Conservation (phyloP, 1,284 basidiomycete species). For the Mycena citricolor region DNA sequence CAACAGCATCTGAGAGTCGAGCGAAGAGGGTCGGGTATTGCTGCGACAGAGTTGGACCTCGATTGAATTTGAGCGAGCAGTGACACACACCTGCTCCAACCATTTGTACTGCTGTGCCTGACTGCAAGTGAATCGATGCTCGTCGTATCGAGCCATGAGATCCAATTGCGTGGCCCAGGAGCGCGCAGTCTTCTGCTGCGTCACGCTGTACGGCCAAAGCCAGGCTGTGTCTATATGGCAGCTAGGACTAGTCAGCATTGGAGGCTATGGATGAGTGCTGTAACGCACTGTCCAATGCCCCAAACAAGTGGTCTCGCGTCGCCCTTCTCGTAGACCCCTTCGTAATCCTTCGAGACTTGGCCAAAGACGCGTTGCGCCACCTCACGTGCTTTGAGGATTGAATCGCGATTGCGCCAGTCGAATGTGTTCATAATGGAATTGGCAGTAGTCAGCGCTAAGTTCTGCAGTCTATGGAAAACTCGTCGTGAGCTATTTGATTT, state of each 20-base stretch:
- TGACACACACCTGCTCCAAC: slow-evolving; percentile 67
- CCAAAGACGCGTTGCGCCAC: slow-evolving; percentile 86
- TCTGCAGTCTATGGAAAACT: slow-evolving; percentile 57
- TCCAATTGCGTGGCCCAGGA: slow-evolving; percentile 95
- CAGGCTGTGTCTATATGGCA: slow-evolving; percentile 82
- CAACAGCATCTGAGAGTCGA: slow-evolving; percentile 75
- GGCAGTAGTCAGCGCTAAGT: slow-evolving; percentile 79
- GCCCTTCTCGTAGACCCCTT: slow-evolving; percentile 33
- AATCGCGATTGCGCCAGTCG: slow-evolving; percentile 58
- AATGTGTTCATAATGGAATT: slow-evolving; percentile 94
- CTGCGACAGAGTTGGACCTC: slow-evolving; percentile 32
- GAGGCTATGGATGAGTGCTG: slow-evolving; percentile 9
- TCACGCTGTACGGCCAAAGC: slow-evolving; percentile 93
- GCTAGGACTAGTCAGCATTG: slow-evolving; percentile 25
- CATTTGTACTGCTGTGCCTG: slow-evolving; percentile 97
- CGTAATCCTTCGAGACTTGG: slow-evolving; percentile 72
- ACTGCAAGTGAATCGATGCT: slow-evolving; percentile 91
- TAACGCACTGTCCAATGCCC: slow-evolving; percentile 66
- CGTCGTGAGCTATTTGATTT: neutral
- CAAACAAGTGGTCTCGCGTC: slow-evolving; percentile 44
- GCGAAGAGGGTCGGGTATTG: slow-evolving; percentile 89
- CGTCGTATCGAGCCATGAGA: slow-evolving; percentile 94
- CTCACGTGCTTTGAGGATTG: slow-evolving; percentile 62
- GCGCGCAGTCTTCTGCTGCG: slow-evolving; percentile 93
- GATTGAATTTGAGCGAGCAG: neutral